phyloP scores from a whole-genome alignment of 768 basidiomycete genomes.

The Boletellus emodensis region DNA sequence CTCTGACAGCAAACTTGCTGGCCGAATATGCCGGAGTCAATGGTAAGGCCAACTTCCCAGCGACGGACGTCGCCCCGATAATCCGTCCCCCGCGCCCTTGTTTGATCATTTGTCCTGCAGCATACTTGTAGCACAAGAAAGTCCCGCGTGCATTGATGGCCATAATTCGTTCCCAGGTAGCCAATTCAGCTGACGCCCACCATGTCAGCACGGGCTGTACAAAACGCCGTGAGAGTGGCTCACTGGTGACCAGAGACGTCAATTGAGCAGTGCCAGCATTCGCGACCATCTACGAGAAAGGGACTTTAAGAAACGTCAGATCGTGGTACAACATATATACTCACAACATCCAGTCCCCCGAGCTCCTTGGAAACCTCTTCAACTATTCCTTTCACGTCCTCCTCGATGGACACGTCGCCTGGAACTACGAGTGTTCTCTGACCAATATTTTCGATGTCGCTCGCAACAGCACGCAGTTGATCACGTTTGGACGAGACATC shows the following conservation, averaged over 20 bases:
- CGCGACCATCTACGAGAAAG: conserved; percentile 11
- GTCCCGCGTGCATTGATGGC: conserved; percentile 35
- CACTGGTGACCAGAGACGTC: neutral
- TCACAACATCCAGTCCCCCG: conserved; percentile 44
- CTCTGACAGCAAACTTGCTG: conserved; percentile 36
- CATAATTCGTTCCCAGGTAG: conserved; percentile 39
- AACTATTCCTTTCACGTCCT: conserved; percentile 40
- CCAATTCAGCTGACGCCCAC: conserved; percentile 24
- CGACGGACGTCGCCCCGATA: conserved; percentile 27
- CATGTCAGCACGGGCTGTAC: neutral
- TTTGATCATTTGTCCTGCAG: conserved; percentile 36
- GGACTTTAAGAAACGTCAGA: neutral
- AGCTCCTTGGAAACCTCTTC: conserved; percentile 27
- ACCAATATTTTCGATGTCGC: conserved; percentile 7
- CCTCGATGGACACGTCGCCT: conserved; percentile 41
- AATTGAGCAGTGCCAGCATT: conserved; percentile 9
- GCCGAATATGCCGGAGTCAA: conserved; percentile 7
- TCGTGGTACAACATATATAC: conserved; percentile 6
- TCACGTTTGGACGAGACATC: conserved; percentile 20
- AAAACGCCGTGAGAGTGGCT: neutral
- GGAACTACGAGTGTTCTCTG: conserved; percentile 16
- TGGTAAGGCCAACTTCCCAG: conserved; percentile 27
- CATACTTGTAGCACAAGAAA: conserved; percentile 40
- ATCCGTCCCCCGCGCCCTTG: conserved; percentile 39
- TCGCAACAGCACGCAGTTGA: conserved; percentile 7